Evolutionary conservation across 139 green algal species (phyloP).

Genomic region (Pycnococcus provasolii): DNA sequence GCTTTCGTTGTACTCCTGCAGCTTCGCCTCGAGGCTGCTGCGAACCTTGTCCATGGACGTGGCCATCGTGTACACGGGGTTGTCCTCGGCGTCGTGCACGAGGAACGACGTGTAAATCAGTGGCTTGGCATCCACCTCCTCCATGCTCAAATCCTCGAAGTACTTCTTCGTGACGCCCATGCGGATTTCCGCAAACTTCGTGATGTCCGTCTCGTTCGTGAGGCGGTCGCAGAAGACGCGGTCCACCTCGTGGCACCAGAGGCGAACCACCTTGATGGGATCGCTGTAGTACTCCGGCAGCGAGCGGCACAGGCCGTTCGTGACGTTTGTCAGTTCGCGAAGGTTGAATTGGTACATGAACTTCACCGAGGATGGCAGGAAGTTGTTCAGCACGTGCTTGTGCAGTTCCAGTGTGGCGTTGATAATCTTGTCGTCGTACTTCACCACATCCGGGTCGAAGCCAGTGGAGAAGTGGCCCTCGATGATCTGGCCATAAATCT

Average conservation of each 20-base stretch:
- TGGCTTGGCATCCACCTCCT: conserved; percentile 52
- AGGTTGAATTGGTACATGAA: conserved; percentile 92
- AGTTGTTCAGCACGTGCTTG: conserved; percentile 48
- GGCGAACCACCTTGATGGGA: conserved; percentile 47
- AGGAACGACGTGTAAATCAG: conserved; percentile 43
- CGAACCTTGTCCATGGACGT: conserved; percentile 43
- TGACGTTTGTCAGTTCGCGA: conserved; percentile 70
- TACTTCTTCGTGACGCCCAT: conserved; percentile 50
- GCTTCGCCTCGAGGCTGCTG: conserved; percentile 58
- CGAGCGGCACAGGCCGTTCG: conserved; percentile 65
- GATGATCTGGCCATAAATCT: conserved; percentile 28
- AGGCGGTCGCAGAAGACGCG: conserved; percentile 74
- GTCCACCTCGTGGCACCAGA: conserved; percentile 77
- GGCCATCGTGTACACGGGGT: conserved; percentile 40
- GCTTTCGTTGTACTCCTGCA: conserved; percentile 78
- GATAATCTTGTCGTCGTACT: conserved; percentile 56
- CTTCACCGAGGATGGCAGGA: conserved; percentile 72
- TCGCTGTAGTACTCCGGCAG: conserved; percentile 57
- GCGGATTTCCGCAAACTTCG: conserved; percentile 61
- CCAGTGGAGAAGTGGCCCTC: conserved; percentile 39
- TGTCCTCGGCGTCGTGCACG: conserved; percentile 35
- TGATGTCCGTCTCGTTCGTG: conserved; percentile 60
- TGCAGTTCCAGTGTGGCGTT: conserved; percentile 81
- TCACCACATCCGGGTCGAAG: conserved; percentile 55
- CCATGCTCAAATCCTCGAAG: conserved; percentile 46